phyloP scores from a whole-genome alignment of 192 early-diverging fungal genomes.

The Dissophora ornata region DNA sequence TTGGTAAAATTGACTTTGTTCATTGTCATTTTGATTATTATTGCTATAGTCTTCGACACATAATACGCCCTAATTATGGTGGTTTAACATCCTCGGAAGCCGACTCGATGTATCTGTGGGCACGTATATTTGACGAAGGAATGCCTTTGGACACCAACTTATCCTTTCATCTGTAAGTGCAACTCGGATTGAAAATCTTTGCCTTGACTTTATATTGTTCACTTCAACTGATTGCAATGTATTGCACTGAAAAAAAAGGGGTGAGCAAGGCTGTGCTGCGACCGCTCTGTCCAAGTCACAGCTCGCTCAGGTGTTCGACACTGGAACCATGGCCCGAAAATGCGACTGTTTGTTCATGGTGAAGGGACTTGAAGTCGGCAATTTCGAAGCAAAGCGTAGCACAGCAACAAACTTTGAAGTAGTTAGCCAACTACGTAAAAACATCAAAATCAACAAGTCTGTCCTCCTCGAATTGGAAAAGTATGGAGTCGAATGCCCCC shows the following conservation, averaged over 20 bases:
- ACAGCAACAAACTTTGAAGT: slow-evolving; percentile 19
- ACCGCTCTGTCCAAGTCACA: slow-evolving; percentile 19
- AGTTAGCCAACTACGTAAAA: slow-evolving; percentile 19
- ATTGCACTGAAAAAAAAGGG: slow-evolving; percentile 9
- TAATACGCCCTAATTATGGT: slow-evolving; percentile 22
- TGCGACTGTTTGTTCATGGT: slow-evolving; percentile 34
- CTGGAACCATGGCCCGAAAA: slow-evolving; percentile 19
- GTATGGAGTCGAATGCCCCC: slow-evolving; percentile 28
- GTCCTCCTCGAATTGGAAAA: slow-evolving; percentile 29
- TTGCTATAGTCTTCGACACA: slow-evolving; percentile 5
- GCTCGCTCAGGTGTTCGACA: slow-evolving; percentile 20
- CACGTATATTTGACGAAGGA: slow-evolving; percentile 14
- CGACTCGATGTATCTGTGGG: slow-evolving; percentile 14
- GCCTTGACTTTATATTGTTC: slow-evolving; percentile 1
- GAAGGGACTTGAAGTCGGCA: slow-evolving; percentile 30
- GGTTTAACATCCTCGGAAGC: slow-evolving; percentile 14
- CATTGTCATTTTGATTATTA: not conserved
- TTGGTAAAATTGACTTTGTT: slow-evolving; percentile 1
- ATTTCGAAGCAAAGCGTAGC: slow-evolving; percentile 24
- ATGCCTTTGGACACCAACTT: slow-evolving; percentile 14
- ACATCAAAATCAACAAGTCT: slow-evolving; percentile 29
- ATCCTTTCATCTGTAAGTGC: slow-evolving; percentile 20
- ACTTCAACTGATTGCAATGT: slow-evolving; percentile 1
- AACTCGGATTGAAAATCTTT: not conserved
- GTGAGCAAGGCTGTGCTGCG: slow-evolving; percentile 32